A percentile compares a stretch with the other conserved stretches of the same genome.
These are phyloP conservation scores for Backusella sp. DNA, from an alignment of 192 early-diverging fungal species.

Conservation along the genomic window DNA sequence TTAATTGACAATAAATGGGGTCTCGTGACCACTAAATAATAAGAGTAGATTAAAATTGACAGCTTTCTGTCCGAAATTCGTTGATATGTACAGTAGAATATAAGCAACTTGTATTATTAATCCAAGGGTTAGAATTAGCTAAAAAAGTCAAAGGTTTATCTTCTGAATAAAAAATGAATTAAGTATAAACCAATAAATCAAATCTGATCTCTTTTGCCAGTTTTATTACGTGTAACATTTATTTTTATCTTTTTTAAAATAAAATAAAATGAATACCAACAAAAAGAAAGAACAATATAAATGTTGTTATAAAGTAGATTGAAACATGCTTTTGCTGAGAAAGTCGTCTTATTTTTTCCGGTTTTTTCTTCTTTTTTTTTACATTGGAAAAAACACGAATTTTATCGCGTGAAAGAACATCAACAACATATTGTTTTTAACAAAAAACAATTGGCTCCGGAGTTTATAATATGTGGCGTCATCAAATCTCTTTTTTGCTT, in stretches of 20 bases:
- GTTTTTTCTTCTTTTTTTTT: not conserved
- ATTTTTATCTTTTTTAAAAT: not conserved
- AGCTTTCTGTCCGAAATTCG: too few species aligned
- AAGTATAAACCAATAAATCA: not conserved
- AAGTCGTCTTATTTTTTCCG: not conserved
- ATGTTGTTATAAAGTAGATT: not conserved
- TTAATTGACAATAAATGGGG: too few species aligned
- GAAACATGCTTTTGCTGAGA: not conserved
- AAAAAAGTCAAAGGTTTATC: not conserved
- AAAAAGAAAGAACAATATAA: not conserved
- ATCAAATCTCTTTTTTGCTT: constrained; percentile 1
- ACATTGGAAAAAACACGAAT: not conserved
- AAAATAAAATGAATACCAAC: not conserved
- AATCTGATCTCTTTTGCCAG: constrained; percentile 1
- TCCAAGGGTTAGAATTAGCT: not conserved
- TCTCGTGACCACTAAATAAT: too few species aligned
- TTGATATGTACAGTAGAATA: too few species aligned
- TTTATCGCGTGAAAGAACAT: constrained; percentile 12
- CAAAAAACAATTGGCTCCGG: not conserved
- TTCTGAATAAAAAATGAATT: not conserved
- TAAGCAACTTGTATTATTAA: not conserved
- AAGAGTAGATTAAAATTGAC: too few species aligned
- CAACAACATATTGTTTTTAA: not conserved
- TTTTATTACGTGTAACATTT: not conserved
- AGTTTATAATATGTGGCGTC: not conserved